phyloP scores from a whole-genome alignment of 202 grass and related monocot species.

The Setaria viridis region DNA sequence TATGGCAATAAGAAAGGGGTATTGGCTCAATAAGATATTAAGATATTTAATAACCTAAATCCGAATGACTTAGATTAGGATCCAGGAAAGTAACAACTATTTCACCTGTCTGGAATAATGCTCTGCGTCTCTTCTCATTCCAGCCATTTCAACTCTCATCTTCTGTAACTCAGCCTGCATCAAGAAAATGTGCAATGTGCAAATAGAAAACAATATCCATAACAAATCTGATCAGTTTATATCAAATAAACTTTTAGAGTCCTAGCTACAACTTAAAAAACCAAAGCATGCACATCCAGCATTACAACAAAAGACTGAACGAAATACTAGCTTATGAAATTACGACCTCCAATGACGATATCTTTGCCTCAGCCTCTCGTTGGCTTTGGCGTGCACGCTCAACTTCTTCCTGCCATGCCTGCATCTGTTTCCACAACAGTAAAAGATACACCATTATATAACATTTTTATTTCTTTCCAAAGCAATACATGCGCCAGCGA shows the following conservation, averaged over 20 bases:
- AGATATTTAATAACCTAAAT: slow-evolving; percentile 20
- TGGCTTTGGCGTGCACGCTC: slow-evolving; percentile 91
- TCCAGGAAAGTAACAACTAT: slow-evolving; percentile 31
- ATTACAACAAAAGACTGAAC: slow-evolving; percentile 15
- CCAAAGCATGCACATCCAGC: slow-evolving; percentile 9
- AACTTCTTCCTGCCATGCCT: slow-evolving; percentile 97
- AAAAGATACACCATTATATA: slow-evolving; percentile 29
- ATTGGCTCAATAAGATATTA: background rate
- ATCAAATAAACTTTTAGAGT: slow-evolving; percentile 13
- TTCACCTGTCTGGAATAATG: slow-evolving; percentile 99
- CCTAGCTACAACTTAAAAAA: background rate
- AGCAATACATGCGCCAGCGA: background rate
- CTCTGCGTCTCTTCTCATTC: slow-evolving; percentile 97
- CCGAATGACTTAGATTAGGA: background rate
- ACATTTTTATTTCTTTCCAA: background rate
- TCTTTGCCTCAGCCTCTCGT: slow-evolving; percentile 94
- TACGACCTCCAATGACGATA: slow-evolving; percentile 84
- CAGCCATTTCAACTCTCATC: slow-evolving; percentile 99
- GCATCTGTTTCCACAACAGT: slow-evolving; percentile 67
- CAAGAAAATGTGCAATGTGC: slow-evolving; percentile 30
- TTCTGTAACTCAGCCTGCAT: slow-evolving; percentile 96
- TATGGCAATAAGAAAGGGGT: background rate
- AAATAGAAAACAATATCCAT: background rate
- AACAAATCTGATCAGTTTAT: slow-evolving; percentile 25
- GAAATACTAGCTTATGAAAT: slow-evolving; percentile 40